Percentiles rank a stretch among this genome's conserved stretches.
Evolutionary conservation across 305 asterid species (phyloP).

Genomic region (Withania somnifera): DNA sequence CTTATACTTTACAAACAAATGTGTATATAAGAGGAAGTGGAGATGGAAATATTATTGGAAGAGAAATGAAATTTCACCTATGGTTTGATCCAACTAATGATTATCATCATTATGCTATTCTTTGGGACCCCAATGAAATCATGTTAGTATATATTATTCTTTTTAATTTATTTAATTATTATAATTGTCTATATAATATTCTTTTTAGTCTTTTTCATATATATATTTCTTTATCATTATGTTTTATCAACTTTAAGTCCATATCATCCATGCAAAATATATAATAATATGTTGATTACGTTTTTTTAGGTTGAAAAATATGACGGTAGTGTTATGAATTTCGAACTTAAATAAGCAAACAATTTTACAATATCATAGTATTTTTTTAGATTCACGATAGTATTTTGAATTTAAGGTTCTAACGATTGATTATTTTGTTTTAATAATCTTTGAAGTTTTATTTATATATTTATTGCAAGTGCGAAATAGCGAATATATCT

Average conservation of each 20-base stretch:
- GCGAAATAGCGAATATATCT: not conserved
- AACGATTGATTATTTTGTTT: too few relatives aligned
- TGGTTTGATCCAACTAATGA: conserved; percentile 79
- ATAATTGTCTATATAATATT: not conserved
- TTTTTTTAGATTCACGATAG: not conserved
- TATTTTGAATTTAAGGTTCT: too few relatives aligned
- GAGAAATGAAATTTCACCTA: conserved; percentile 75
- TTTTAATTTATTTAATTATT: not conserved
- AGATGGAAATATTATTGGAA: conserved; percentile 62
- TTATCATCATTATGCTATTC: conserved; percentile 66
- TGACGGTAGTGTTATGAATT: not conserved
- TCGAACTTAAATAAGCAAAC: not conserved
- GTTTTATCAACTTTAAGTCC: not conserved
- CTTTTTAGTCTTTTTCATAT: not conserved
- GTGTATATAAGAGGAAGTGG: conserved; percentile 79
- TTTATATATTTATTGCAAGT: not conserved
- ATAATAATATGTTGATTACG: not conserved
- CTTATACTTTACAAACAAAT: conserved; percentile 74
- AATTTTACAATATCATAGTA: not conserved
- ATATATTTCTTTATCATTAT: not conserved
- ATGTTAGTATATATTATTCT: conserved; percentile 50
- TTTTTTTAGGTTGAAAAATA: not conserved
- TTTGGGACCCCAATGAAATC: conserved; percentile 67
- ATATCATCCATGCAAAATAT: not conserved
- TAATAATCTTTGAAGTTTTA: too few relatives aligned